Base-by-base conservation (phyloP, 2,329 filamentous ascomycete genomes). In the Domatiomyces catenatus region DNA sequence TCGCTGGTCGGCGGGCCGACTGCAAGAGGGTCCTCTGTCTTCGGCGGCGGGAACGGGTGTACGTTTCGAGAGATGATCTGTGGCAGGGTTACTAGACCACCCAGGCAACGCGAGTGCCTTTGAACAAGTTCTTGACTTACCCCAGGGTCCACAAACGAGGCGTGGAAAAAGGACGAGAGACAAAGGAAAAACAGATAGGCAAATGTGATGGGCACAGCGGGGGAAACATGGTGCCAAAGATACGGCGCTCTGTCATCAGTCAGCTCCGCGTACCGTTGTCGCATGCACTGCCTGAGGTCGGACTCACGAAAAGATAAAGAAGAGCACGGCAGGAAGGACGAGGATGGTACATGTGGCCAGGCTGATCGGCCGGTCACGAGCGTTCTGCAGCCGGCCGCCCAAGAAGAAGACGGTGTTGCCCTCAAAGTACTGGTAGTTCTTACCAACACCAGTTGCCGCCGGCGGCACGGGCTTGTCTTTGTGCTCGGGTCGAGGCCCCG, bases 51-150 rank as follows among this genome's bases (percentile, higher is more conserved):
- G 63, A 94, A 88, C 44, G 80, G 82, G 62, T 98, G 90, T 39
- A 95, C 71, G 64, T 96, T 94, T 57, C 92, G 83, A 17, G 92
- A 92, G 36, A 95, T 73, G 54, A 96, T 94, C 87, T 93, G 57
- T n/a, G 47, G n/a, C 28, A 46, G 47, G 49, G 58, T 36, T 55
- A 51, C 22, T 42, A 42, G 15, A 46, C 17, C 18, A 48, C 3
- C 42, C 47, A 28, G 20, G 44, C 24, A 8, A 22, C 5, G 12
- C n/a, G 8, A 47, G 45, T 8, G 8, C 22, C n/a, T 42, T 42
- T 24, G 6, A n/a, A n/a, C n/a, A n/a, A n/a, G n/a, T n/a, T 36
- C 46, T 19, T 54, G 36, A 77, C 86, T 75, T 76, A 94, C 88
- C 51, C 92, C 92, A 26, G 92, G 90, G 67, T 98, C 90, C 44